Base-by-base conservation (phyloP, 139 green algal genomes). In the Zygnema circumcarinatum region DNA sequence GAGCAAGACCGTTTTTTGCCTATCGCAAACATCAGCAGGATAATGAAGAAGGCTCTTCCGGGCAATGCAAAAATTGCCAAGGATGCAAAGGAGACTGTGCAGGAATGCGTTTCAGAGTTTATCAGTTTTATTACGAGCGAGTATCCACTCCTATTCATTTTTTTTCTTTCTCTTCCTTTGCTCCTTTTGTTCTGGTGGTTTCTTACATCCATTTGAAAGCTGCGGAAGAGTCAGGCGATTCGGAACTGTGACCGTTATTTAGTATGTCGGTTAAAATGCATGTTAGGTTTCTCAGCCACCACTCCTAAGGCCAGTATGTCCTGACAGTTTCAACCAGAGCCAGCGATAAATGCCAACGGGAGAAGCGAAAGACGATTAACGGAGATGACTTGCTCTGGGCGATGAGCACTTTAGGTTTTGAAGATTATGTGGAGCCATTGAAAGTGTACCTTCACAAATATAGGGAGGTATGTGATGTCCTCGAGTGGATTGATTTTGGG, bases 341-440 rank as follows among this genome's bases (percentile, higher is more conserved):
- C 0, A 98, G 95, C 87, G 97, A 99, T 94, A 99, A 99, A 78
- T 99, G 97, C 87, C 95, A 97, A 90, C 87, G 95, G 0, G 97
- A 99, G 90, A 98, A 98, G 85, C 91, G 97, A n/a, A 99, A 99
- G 82, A 99, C 97, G 0, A 98, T 99, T 81, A 99, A 98, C 88
- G 97, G 97, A 0, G 97, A 99, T 67, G 97, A 99, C 87, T 90
- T 99, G 52, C 83, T 99, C 32, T 99, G 97, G 96, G 96, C 97
- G 0, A 98, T 99, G 96, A 94, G 91, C 78, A 98, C 95, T 0
- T 93, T 99, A 39, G 96, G 96, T 16, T 99, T 99, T 90, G 97
- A 98, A 80, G 96, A 98, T 21, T 99, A 99, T 87, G 84, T 98
- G 0, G 96, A 98, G 83, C 97, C 97, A 0, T 89, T 99, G 0